phyloP scores from a whole-genome alignment of 176 grass and related monocot genomes.

The Echinochloa phyllopogon region DNA sequence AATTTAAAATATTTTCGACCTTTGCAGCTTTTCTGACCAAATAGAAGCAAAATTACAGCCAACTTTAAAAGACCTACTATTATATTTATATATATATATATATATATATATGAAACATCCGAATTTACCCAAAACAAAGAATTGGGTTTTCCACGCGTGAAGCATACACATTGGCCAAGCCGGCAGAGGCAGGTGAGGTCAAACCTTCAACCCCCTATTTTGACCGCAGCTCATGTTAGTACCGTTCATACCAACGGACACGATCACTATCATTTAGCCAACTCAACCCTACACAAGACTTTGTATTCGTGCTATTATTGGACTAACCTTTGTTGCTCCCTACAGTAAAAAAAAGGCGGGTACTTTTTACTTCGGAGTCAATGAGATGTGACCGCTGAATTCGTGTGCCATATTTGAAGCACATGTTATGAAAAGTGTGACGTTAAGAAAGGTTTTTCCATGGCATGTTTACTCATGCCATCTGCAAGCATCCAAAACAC shows the following conservation, averaged over 20 bases:
- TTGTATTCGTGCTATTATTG: neutral
- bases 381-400: neutral
- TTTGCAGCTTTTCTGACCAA: neutral
- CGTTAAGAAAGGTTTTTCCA: neutral
- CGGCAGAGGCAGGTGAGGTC: constrained; percentile 7
- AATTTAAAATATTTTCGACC: too few species aligned
- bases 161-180: constrained; percentile 2
- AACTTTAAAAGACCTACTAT: neutral
- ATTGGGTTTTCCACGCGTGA: neutral
- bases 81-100: too few species aligned
- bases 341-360: neutral
- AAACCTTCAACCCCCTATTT: constrained; percentile 1
- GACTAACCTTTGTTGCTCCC: neutral
- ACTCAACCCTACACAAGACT: neutral
- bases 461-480: too few species aligned
- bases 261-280: neutral
- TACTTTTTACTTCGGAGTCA: neutral
- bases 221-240: neutral
- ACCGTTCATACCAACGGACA: neutral
- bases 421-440: neutral
- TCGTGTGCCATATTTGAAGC: neutral
- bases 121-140: neutral
- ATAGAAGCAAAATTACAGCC: neutral
- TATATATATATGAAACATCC: too few species aligned
- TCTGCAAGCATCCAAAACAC: too few species aligned